Evolutionary conservation across 352 stramenopile genomes (phyloP).

Genomic region (Phytophthora pluvialis): DNA sequence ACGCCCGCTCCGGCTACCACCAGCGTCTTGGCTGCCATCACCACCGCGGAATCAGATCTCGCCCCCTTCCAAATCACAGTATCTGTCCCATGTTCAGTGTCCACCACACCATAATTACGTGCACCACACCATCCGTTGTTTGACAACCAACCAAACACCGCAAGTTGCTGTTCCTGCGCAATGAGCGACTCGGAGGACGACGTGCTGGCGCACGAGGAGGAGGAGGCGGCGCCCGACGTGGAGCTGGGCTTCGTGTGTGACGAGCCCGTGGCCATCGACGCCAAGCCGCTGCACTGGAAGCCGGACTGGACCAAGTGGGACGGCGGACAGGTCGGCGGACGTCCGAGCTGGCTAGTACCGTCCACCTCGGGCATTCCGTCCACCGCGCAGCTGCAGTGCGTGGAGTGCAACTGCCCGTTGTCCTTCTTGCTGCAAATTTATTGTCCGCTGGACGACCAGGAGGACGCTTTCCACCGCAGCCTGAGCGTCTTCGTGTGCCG

Average conservation of each 20-base stretch:
- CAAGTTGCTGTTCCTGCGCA: not conserved
- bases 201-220: slow-evolving; percentile 40
- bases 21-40: slow-evolving; percentile 54
- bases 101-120: not conserved
- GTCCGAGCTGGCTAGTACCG: slow-evolving; percentile 89
- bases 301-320: slow-evolving; percentile 92
- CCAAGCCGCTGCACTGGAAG: slow-evolving; percentile 49
- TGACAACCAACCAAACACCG: slow-evolving; percentile 18
- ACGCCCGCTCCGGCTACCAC: slow-evolving; percentile 79
- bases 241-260: slow-evolving; percentile 79
- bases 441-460: slow-evolving; percentile 88
- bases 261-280: slow-evolving; percentile 28
- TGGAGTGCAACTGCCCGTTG: slow-evolving; percentile 54
- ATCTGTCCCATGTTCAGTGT: not conserved
- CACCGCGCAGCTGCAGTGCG: slow-evolving; percentile 55
- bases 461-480: slow-evolving; percentile 93
- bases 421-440: slow-evolving; percentile 93
- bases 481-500: slow-evolving; percentile 94
- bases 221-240: slow-evolving; percentile 47
- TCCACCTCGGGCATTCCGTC: slow-evolving; percentile 39
- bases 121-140: not conserved
- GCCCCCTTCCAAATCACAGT: slow-evolving; percentile 14
- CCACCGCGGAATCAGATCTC: not conserved
- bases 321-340: slow-evolving; percentile 91
- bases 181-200: slow-evolving; percentile 64